Evolutionary conservation across 1,284 basidiomycete species (phyloP).

Genomic region (Stygiomarasmius scandens): DNA sequence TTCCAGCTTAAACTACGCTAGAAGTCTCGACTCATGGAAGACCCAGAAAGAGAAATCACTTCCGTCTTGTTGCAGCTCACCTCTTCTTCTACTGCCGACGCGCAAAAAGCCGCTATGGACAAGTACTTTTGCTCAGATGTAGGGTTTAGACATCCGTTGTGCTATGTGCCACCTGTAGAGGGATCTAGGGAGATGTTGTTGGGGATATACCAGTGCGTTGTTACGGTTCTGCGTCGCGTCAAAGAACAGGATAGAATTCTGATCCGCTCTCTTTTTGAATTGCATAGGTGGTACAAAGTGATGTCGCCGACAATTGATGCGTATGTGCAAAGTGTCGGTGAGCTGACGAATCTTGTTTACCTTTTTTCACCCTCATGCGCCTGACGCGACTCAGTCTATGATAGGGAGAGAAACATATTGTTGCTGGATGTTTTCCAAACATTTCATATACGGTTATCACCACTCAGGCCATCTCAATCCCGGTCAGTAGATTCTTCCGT

Average conservation of each 20-base stretch:
- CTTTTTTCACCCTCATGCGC: not conserved
- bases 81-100: constrained; percentile 47
- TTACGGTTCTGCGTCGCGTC: not conserved
- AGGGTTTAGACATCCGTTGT: constrained; percentile 57
- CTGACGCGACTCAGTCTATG: no score
- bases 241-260: not conserved
- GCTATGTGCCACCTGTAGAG: constrained; percentile 43
- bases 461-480: constrained; percentile 46
- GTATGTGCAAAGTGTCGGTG: constrained; percentile 45
- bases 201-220: constrained; percentile 53
- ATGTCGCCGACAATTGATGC: constrained; percentile 52
- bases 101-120: constrained; percentile 49
- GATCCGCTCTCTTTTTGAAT: no score
- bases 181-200: constrained; percentile 53
- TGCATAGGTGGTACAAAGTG: constrained; percentile 58
- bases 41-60: constrained; percentile 53
- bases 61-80: constrained; percentile 46
- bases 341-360: constrained; percentile 21
- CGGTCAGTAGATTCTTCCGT: constrained; percentile 35
- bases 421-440: constrained; percentile 51
- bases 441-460: constrained; percentile 56
- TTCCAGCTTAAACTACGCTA: no score
- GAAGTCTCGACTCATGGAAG: constrained; percentile 49
- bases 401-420: constrained; percentile 38
- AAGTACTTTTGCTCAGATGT: constrained; percentile 55